phyloP scores from a whole-genome alignment of 257 asterid species.

The Fraxinus quadrangulata region DNA sequence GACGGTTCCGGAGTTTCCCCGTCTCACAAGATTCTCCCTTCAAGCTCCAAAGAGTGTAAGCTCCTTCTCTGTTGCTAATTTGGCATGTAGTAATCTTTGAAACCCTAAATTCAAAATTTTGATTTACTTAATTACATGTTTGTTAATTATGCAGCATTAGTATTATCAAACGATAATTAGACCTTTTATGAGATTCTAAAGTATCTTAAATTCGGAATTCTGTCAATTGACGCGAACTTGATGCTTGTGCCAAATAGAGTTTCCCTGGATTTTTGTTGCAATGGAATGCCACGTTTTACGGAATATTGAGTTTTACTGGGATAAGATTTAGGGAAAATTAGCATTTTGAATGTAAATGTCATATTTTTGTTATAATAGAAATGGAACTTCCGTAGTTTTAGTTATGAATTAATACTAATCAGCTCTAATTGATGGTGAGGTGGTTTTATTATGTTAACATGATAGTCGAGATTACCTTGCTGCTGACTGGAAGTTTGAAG shows the following conservation, averaged over 20 bases:
- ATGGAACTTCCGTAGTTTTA: too few species aligned
- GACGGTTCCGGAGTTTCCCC: constrained; percentile 47
- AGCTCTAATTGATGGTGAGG: neutral
- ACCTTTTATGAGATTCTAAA: neutral
- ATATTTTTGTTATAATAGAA: too few species aligned
- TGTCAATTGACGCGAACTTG: neutral
- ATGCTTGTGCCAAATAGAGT: neutral
- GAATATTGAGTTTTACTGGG: neutral
- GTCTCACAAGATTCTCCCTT: constrained; percentile 53
- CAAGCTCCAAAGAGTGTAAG: constrained; percentile 63
- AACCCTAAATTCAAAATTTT: neutral
- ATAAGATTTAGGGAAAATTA: neutral
- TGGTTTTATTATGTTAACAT: too few species aligned
- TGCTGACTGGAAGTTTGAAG: neutral
- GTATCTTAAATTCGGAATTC: neutral
- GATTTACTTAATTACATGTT: neutral
- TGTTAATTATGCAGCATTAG: neutral
- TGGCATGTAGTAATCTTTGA: neutral
- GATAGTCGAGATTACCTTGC: too few species aligned
- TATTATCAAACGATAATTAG: neutral
- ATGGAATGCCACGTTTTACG: neutral
- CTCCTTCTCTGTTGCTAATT: constrained; percentile 2
- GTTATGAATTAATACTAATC: too few species aligned
- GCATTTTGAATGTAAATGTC: neutral
- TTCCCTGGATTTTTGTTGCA: neutral